Conservation (phyloP, 1,139 yeast species). For the Candida sp. region DNA sequence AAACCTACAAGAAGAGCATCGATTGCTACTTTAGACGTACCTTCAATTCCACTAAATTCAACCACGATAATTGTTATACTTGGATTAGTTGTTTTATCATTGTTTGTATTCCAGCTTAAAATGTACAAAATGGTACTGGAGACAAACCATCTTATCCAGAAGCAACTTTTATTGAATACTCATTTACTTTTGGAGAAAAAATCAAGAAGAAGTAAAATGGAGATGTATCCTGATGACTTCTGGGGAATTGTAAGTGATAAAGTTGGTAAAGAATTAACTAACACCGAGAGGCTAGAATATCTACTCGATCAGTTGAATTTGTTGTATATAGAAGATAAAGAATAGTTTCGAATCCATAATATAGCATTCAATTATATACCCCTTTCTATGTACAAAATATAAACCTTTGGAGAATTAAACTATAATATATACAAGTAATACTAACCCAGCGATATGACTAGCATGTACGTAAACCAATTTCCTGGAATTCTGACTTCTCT, state of each 20-base stretch:
- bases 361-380: not conserved
- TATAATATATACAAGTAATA: slow-evolving; percentile 3
- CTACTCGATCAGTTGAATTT: slow-evolving; percentile 18
- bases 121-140: slow-evolving; percentile 17
- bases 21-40: not conserved
- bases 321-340: slow-evolving; percentile 8
- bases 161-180: slow-evolving; percentile 22
- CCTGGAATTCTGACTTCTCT: slow-evolving; percentile 37
- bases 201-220: slow-evolving; percentile 4
- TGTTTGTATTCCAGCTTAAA: slow-evolving; percentile 21
- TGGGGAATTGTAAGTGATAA: slow-evolving; percentile 23
- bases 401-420: not conserved
- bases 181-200: slow-evolving; percentile 10
- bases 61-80: not conserved
- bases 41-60: not conserved
- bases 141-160: slow-evolving; percentile 21
- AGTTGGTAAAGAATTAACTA: slow-evolving; percentile 16
- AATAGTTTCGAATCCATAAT: not conserved
- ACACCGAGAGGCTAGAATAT: slow-evolving; percentile 21
- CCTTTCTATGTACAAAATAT: not conserved
- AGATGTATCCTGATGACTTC: slow-evolving; percentile 9
- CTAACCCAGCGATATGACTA: slow-evolving; percentile 6
- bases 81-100: not conserved
- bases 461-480: slow-evolving; percentile 28
- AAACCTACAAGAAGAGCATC: slow-evolving; percentile 3